Conservation (phyloP, 2,329 filamentous ascomycete genomes). For the Fusarium graminum region DNA sequence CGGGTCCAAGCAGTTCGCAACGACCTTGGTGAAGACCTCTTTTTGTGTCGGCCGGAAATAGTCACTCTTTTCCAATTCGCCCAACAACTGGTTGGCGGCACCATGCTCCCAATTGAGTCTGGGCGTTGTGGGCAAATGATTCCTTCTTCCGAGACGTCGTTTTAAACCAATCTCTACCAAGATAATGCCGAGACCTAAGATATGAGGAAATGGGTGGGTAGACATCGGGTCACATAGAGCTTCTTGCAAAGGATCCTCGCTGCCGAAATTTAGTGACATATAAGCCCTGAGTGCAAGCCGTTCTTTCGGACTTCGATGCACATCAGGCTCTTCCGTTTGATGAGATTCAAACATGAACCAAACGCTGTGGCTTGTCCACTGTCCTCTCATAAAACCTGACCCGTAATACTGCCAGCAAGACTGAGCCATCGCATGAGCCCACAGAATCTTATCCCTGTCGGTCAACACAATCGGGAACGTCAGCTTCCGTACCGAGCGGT, state of each 20-base stretch:
- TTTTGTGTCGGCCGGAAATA: neutral
- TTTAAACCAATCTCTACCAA: neutral
- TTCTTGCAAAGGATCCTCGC: accelerated
- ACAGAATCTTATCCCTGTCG: accelerated
- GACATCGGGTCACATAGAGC: neutral
- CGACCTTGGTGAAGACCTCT: accelerated
- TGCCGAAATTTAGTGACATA: neutral
- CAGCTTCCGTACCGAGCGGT: neutral
- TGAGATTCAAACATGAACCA: constrained; percentile 1
- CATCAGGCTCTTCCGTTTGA: neutral
- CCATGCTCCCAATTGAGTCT: neutral
- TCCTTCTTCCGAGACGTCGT: neutral
- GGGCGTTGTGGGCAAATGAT: accelerated
- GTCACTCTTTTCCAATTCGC: neutral
- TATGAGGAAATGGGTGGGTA: neutral
- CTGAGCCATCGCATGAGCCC: neutral
- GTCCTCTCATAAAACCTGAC: accelerated
- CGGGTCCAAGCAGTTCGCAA: neutral
- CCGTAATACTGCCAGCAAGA: constrained; percentile 3
- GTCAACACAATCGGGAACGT: neutral
- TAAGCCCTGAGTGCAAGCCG: accelerated
- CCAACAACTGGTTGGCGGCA: accelerated
- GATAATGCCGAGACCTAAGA: accelerated
- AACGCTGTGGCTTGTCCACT: neutral
- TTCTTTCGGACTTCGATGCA: accelerated